These are phyloP conservation scores for Sugiyamaella marilandica DNA, from an alignment of 805 yeast species.

Conservation along the genomic window DNA sequence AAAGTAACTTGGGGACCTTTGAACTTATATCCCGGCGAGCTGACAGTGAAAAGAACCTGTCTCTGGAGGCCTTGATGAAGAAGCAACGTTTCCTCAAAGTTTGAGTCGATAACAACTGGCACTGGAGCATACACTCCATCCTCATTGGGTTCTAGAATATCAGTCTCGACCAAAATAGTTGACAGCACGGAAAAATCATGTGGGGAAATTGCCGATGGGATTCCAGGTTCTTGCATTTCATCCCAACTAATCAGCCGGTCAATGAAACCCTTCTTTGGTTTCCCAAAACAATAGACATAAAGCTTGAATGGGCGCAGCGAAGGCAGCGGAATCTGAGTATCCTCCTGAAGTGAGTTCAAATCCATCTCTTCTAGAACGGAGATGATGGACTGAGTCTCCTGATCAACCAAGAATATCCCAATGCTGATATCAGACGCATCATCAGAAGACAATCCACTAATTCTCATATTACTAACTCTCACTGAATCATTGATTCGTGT, in stretches of 20 bases:
- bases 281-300: conserved; percentile 5
- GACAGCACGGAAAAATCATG: background rate
- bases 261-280: background rate
- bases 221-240: conserved; percentile 20
- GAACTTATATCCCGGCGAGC: background rate
- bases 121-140: conserved; percentile 11
- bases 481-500: background rate
- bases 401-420: background rate
- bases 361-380: too few relatives aligned
- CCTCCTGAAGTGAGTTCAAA: too few relatives aligned
- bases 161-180: background rate
- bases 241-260: conserved; percentile 17
- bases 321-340: too few relatives aligned
- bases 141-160: conserved; percentile 13
- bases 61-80: conserved; percentile 20
- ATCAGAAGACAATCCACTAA: background rate
- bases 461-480: background rate
- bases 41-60: conserved; percentile 5
- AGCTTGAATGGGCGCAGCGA: background rate
- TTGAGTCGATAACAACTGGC: background rate
- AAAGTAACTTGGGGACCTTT: background rate
- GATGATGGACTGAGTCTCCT: background rate
- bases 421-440: background rate
- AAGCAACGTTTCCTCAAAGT: background rate
- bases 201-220: background rate